phyloP scores from a whole-genome alignment of 176 grass and related monocot genomes.

The Triticum dicoccoides region DNA sequence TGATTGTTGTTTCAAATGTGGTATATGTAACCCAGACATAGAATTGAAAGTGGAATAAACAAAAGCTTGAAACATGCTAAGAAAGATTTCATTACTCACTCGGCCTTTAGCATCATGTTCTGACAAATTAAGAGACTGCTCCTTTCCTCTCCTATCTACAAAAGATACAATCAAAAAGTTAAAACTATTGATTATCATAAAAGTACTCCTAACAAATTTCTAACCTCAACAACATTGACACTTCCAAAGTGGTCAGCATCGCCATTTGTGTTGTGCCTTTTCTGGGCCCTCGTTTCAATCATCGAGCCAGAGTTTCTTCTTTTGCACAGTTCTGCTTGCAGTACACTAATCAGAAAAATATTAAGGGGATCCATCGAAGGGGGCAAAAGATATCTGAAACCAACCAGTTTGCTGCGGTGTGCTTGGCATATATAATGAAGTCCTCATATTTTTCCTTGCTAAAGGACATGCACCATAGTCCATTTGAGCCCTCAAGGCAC shows the following conservation, averaged over 20 bases:
- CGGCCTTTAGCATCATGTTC: slow-evolving; percentile 9
- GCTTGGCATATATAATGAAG: neutral
- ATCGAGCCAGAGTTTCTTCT: neutral
- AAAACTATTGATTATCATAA: neutral
- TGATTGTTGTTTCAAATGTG: neutral
- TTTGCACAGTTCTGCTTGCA: slow-evolving; percentile 16
- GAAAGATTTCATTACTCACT: slow-evolving; percentile 11
- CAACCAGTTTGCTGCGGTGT: slow-evolving; percentile 33
- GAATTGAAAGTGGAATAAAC: neutral
- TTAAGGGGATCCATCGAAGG: slow-evolving; percentile 11
- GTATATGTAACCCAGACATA: neutral
- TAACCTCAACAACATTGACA: neutral
- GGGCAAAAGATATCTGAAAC: slow-evolving; percentile 8
- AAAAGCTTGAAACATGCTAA: neutral
- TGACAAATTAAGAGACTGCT: neutral
- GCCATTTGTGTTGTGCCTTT: slow-evolving; percentile 1
- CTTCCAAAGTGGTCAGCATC: neutral
- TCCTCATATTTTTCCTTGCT: neutral
- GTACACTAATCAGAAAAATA: slow-evolving; percentile 26
- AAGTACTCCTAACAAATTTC: neutral
- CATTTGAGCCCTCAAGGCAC: slow-evolving; percentile 10
- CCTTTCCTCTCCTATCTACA: slow-evolving; percentile 9
- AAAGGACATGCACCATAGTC: neutral
- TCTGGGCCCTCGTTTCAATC: neutral
- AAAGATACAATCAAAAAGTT: neutral